A percentile compares a stretch with the other conserved stretches of the same genome.
Evolutionary conservation across 257 asterid species (phyloP).

Genomic region (Solanum sejunctum): DNA sequence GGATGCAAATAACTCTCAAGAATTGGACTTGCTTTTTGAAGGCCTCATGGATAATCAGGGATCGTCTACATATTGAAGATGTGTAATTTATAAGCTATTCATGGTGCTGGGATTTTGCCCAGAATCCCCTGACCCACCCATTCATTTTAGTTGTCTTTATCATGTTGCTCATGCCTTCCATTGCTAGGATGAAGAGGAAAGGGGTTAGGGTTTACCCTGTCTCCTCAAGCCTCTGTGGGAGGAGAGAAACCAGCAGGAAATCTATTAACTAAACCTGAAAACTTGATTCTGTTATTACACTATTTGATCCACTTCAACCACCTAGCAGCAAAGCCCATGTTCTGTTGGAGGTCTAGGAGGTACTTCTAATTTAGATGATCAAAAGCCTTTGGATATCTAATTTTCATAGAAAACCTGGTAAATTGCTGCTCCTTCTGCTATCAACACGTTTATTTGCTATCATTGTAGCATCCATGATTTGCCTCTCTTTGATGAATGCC

Average conservation of each 20-base stretch:
- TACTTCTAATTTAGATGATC: neutral
- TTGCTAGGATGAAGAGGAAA: neutral
- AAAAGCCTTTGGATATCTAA: neutral
- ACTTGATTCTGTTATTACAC: neutral
- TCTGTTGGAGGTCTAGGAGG: neutral
- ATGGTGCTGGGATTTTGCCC: neutral
- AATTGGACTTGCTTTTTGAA: neutral
- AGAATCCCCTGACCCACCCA: neutral
- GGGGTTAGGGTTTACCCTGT: neutral
- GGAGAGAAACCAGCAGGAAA: neutral
- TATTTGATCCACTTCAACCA: neutral
- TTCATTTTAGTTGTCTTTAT: neutral
- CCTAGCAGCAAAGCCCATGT: neutral
- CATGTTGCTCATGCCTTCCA: neutral
- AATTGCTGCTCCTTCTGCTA: neutral
- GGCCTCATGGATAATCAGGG: neutral
- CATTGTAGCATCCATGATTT: neutral
- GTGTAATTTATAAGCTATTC: neutral
- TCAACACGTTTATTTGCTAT: neutral
- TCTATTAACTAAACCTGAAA: neutral
- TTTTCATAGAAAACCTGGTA: neutral
- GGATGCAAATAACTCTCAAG: neutral
- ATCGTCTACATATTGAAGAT: neutral
- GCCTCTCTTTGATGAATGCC: neutral
- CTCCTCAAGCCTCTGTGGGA: neutral